These are phyloP conservation scores for Skeletonema marinoi DNA, from an alignment of 108 stramenopile genomes.

Conservation along the genomic window DNA sequence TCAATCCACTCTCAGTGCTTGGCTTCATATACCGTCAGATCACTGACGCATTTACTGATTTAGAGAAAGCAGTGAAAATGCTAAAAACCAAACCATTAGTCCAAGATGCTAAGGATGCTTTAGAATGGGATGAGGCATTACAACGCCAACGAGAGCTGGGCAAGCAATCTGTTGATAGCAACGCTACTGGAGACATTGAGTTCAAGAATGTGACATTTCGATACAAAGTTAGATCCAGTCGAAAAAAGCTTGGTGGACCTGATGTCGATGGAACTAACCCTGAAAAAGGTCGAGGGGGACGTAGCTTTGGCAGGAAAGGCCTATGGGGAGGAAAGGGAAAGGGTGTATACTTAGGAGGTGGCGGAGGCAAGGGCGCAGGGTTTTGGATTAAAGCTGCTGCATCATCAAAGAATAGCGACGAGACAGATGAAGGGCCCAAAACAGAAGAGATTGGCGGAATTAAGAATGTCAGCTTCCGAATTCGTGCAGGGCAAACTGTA, in stretches of 20 bases:
- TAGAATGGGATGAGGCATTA: constrained; percentile 35
- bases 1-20: constrained; percentile 39
- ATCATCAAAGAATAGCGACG: not conserved
- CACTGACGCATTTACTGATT: constrained; percentile 46
- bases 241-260: constrained; percentile 34
- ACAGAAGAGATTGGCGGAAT: constrained; percentile 33
- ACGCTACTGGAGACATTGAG: constrained; percentile 31
- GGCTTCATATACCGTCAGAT: constrained; percentile 50
- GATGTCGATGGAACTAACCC: constrained; percentile 2
- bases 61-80: constrained; percentile 53
- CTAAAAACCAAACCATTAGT: constrained; percentile 29
- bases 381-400: constrained; percentile 27
- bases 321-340: constrained; percentile 32
- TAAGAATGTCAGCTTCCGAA: constrained; percentile 29
- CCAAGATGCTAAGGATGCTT: constrained; percentile 41
- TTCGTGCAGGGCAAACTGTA: constrained; percentile 43
- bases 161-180: not conserved
- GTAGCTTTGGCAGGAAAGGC: constrained; percentile 18
- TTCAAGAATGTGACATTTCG: constrained; percentile 49
- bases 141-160: not conserved
- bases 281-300: constrained; percentile 17
- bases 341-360: constrained; percentile 18
- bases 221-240: constrained; percentile 31
- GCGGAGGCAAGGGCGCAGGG: constrained; percentile 9
- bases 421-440: constrained; percentile 1